Conservation (phyloP, 2,329 filamentous ascomycete genomes). For the Trichoderma sp. region DNA sequence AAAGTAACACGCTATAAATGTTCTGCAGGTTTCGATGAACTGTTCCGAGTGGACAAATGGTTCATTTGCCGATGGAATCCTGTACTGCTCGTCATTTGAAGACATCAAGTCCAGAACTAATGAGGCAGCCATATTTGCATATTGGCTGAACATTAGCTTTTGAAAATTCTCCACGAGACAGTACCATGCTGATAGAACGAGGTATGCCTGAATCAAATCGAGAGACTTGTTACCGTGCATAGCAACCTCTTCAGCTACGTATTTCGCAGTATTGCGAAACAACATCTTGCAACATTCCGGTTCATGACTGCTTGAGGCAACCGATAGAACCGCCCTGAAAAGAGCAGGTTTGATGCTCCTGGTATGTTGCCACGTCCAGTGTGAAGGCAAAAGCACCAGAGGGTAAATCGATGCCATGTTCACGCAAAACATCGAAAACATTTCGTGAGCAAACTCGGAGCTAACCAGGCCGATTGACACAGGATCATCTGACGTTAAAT, state of each 20-base stretch:
- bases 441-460: not conserved
- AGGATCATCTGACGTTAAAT: not conserved
- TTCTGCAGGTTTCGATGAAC: not conserved
- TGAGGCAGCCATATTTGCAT: constrained; percentile 24
- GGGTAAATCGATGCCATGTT: not conserved
- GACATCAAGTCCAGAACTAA: constrained; percentile 26
- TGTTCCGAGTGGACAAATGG: not conserved
- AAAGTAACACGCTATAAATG: not conserved
- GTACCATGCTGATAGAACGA: constrained; percentile 25
- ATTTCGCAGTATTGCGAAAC: constrained; percentile 23
- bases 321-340: not conserved
- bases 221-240: constrained; percentile 25
- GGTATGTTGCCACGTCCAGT: not conserved
- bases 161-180: constrained; percentile 24
- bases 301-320: not conserved
- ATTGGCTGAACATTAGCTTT: constrained; percentile 26
- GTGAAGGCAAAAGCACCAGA: not conserved
- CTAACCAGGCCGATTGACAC: not conserved
- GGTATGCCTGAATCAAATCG: constrained; percentile 23
- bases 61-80: not conserved
- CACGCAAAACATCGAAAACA: not conserved
- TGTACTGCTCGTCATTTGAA: constrained; percentile 20
- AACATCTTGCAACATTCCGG: constrained; percentile 19
- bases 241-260: constrained; percentile 23
- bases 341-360: not conserved